Percentiles rank a stretch among this genome's conserved stretches.
phyloP scores from a whole-genome alignment of 2,329 filamentous ascomycete species.

The Colletotrichum cordylinicola region DNA sequence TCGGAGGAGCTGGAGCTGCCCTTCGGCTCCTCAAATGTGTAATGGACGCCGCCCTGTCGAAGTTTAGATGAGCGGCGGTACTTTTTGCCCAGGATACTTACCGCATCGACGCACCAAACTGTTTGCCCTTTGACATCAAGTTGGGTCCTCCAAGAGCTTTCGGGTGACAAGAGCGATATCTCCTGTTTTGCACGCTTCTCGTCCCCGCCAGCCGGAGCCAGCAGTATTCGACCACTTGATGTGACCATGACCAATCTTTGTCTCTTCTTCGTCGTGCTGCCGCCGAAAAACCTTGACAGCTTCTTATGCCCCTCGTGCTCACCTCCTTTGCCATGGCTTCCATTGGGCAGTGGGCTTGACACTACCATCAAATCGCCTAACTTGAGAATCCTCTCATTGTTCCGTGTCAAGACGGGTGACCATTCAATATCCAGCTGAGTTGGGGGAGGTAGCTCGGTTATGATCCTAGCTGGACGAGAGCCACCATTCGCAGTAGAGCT shows the following conservation, averaged over 20 bases:
- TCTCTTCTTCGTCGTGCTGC: constrained; percentile 88
- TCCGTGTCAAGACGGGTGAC: constrained; percentile 91
- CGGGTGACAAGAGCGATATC: constrained; percentile 79
- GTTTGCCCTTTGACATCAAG: constrained; percentile 87
- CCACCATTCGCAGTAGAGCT: constrained; percentile 48
- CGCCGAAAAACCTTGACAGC: constrained; percentile 91
- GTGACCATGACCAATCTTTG: constrained; percentile 95
- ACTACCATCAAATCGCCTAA: constrained; percentile 89
- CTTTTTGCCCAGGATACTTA: constrained; percentile 55
- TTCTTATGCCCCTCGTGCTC: constrained; percentile 80
- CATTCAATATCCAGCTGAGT: constrained; percentile 98
- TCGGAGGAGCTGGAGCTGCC: constrained; percentile 61
- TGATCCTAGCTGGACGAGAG: constrained; percentile 76
- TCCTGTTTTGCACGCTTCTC: constrained; percentile 96
- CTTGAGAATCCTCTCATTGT: constrained; percentile 93
- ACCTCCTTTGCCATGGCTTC: constrained; percentile 72
- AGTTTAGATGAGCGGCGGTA: constrained; percentile 20
- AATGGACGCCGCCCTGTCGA: constrained; percentile 81
- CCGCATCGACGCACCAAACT: constrained; percentile 91
- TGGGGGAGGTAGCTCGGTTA: constrained; percentile 95
- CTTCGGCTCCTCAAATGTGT: constrained; percentile 93
- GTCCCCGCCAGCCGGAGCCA: constrained; percentile 90
- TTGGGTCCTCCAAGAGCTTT: constrained; percentile 80
- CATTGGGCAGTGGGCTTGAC: constrained; percentile 78
- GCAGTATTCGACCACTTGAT: constrained; percentile 85